Evolutionary conservation across 768 basidiomycete species (phyloP), one percentile per base, ranked within the genome.

Genomic region (Tephrocybe rancida): DNA sequence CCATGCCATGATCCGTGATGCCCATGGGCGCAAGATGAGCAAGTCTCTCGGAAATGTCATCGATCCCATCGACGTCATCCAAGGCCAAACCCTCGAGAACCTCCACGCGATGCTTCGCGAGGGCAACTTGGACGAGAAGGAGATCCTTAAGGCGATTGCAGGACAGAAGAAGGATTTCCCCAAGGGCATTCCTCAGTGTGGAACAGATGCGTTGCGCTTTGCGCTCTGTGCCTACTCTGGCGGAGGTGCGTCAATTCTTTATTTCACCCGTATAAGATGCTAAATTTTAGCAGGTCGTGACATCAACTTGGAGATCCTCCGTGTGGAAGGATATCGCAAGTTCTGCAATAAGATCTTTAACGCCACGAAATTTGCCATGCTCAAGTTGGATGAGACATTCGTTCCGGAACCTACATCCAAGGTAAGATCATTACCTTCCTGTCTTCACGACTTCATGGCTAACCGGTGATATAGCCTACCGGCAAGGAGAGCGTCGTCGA

Each of bases 281-380:
- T 38, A 32, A 26, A 13, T 32, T 47, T 37, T 21, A 43, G 13
- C 21, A 94, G 95, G 94, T 25, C 90, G 95, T 41, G 96, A 98
- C 71, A 96, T 99, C 75, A 97, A 98, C 69, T 76, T 99, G 56
- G 95, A 98, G 67, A 95, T 99, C 61, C 72, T 93, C 57, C 87
- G 95, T 48, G 94, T 98, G 27, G 95, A 98, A 72, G 97, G 95
- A 2, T 98, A 98, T 71, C 86, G 97, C 71, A 98, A 98, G 72
- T 99, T 99, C 78, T 98, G 97, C 77, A 99, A 99, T 77, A 98
- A 98, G 78, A 86, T 98, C 24, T 98, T 96, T 81, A 99, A 99
- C 66, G 97, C 97, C 1, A 98, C 95, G 44, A 95, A 95, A 71
- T 98, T 99, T 63, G 96, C 95, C n/a, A 94, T 98, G 90, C 84